These are phyloP conservation scores for Saccharum officinarum DNA, from an alignment of 176 grass and related monocot species.

Conservation along the genomic window DNA sequence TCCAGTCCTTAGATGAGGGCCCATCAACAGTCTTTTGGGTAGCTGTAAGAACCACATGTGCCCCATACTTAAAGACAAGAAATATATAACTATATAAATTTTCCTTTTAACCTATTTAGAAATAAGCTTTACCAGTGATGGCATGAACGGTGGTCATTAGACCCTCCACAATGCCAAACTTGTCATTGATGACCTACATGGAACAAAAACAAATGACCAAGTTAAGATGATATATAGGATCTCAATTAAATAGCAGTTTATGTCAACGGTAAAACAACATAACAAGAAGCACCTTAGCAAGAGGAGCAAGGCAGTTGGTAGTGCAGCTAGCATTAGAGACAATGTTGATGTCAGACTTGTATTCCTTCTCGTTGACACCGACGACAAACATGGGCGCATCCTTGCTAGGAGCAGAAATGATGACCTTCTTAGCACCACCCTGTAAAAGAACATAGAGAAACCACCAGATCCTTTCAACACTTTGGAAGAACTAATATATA, in stretches of 20 bases:
- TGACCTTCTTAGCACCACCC: conserved; percentile 84
- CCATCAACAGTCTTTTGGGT: conserved; percentile 76
- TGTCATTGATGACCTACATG: neutral
- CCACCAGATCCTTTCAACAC: neutral
- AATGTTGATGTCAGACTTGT: conserved; percentile 63
- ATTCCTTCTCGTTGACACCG: conserved; percentile 82
- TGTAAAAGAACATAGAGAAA: conserved; percentile 1
- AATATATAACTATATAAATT: neutral
- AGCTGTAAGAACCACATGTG: neutral
- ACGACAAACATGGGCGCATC: conserved; percentile 75
- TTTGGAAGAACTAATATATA: neutral
- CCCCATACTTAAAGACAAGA: neutral
- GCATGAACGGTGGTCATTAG: neutral
- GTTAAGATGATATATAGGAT: neutral
- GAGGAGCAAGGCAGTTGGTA: conserved; percentile 78
- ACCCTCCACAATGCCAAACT: neutral
- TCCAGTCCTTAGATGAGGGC: conserved; percentile 80
- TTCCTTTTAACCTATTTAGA: neutral
- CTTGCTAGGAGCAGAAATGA: conserved; percentile 88
- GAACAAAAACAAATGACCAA: neutral
- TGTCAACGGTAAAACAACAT: neutral
- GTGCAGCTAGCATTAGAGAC: conserved; percentile 90
- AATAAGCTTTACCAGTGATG: neutral
- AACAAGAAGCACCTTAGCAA: conserved; percentile 57
- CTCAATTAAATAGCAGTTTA: neutral